Percentiles rank a stretch among this genome's conserved stretches.
Evolutionary conservation across 202 grass and related monocot species (phyloP).

Genomic region (Zoysia matrella): DNA sequence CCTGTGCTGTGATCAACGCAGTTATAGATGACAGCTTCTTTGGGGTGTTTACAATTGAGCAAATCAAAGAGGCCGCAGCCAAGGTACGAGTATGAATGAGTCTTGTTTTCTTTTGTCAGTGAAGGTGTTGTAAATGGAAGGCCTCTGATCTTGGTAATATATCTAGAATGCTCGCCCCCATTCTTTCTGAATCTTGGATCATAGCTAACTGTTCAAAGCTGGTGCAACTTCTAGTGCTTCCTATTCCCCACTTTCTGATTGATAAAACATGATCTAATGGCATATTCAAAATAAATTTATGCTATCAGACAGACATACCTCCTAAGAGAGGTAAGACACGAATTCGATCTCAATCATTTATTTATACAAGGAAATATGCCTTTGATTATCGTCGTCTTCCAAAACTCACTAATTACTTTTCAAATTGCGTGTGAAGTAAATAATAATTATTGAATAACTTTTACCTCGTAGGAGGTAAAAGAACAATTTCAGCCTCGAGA

Average conservation of each 20-base stretch:
- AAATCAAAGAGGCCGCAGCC: constrained; percentile 91
- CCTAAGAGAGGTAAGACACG: neutral
- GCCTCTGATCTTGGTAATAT: constrained; percentile 10
- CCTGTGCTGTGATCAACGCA: constrained; percentile 76
- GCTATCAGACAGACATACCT: neutral
- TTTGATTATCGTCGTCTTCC: too few species aligned
- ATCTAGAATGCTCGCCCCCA: neutral
- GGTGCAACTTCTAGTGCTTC: neutral
- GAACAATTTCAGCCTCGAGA: neutral
- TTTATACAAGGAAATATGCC: too few species aligned
- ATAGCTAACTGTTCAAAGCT: constrained; percentile 2
- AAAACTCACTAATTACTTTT: too few species aligned
- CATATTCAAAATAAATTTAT: neutral
- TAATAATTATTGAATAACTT: too few species aligned
- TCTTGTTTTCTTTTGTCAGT: neutral
- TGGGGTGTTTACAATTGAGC: constrained; percentile 92
- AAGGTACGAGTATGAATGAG: constrained; percentile 57
- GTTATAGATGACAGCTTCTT: constrained; percentile 82
- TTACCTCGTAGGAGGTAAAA: neutral
- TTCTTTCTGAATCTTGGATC: constrained; percentile 18
- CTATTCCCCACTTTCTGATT: neutral
- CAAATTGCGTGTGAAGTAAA: too few species aligned
- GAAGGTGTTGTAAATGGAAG: neutral
- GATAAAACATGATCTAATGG: neutral
- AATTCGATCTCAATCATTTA: too few species aligned